Conservation (phyloP, 2,329 filamentous ascomycete genomes). For the Alternaria sp. region DNA sequence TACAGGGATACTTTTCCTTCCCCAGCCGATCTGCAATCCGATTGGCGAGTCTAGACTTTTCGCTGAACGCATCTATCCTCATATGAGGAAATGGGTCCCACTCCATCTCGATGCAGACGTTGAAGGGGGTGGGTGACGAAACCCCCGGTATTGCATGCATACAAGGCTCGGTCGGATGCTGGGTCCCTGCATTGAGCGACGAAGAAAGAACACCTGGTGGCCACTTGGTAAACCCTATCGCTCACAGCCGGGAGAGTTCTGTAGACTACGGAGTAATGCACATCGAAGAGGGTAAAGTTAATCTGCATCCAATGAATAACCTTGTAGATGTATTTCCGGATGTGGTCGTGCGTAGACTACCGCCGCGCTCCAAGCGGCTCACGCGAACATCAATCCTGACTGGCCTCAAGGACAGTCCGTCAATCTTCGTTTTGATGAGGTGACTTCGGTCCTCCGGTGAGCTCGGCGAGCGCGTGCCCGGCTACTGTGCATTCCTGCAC, state of each 20-base stretch:
- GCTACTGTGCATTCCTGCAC: background rate
- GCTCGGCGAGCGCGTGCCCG: conserved; percentile 11
- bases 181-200: conserved; percentile 19
- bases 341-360: conserved; percentile 11
- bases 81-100: conserved; percentile 18
- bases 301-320: conserved; percentile 28
- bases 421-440: conserved; percentile 15
- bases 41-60: conserved; percentile 40
- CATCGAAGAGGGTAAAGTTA: conserved; percentile 23
- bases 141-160: conserved; percentile 2
- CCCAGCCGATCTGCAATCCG: conserved; percentile 36
- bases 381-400: conserved; percentile 12
- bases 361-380: conserved; percentile 30
- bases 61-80: conserved; percentile 30
- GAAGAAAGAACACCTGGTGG: background rate
- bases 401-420: conserved; percentile 24
- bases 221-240: background rate
- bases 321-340: conserved; percentile 18
- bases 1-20: conserved; percentile 25
- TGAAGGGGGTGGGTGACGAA: conserved; percentile 10
- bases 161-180: conserved; percentile 3
- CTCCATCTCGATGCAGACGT: conserved; percentile 23
- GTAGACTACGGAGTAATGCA: conserved; percentile 4
- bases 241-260: background rate
- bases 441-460: conserved; percentile 20